Evolutionary conservation across 441 rosid genomes (phyloP).

Genomic region (Gossypium schwendimanii): DNA sequence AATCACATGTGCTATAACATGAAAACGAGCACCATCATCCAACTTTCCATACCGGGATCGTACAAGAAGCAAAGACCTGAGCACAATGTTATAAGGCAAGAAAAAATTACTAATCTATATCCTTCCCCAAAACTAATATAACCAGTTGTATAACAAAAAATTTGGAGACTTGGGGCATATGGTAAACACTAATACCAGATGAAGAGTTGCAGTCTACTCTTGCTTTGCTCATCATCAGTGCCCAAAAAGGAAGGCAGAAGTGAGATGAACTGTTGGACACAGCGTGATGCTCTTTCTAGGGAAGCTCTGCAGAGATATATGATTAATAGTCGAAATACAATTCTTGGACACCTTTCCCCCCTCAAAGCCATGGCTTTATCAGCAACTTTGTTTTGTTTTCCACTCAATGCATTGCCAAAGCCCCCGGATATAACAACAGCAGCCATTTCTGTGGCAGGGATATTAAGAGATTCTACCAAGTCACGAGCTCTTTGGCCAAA

Average conservation of each 20-base stretch:
- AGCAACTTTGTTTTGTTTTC: constrained; percentile 68
- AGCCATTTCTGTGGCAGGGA: constrained; percentile 99
- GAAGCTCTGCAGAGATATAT: constrained; percentile 82
- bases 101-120: background rate
- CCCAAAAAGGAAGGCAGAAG: constrained; percentile 76
- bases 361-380: constrained; percentile 97
- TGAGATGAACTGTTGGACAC: constrained; percentile 79
- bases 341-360: constrained; percentile 92
- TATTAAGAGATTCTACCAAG: constrained; percentile 90
- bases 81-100: constrained; percentile 17
- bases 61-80: constrained; percentile 78
- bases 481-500: constrained; percentile 98
- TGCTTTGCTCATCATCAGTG: constrained; percentile 90
- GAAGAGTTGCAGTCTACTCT: constrained; percentile 86
- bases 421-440: constrained; percentile 96
- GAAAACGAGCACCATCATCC: constrained; percentile 94
- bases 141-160: constrained; percentile 7
- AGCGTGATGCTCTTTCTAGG: constrained; percentile 81
- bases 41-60: constrained; percentile 74
- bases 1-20: constrained; percentile 87
- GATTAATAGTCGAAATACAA: constrained; percentile 77
- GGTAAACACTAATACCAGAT: constrained; percentile 48
- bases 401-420: constrained; percentile 84
- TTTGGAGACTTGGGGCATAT: background rate
- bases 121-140: background rate